phyloP scores from a whole-genome alignment of 2,329 filamentous ascomycete genomes.

The Aspergillus neoniger region DNA sequence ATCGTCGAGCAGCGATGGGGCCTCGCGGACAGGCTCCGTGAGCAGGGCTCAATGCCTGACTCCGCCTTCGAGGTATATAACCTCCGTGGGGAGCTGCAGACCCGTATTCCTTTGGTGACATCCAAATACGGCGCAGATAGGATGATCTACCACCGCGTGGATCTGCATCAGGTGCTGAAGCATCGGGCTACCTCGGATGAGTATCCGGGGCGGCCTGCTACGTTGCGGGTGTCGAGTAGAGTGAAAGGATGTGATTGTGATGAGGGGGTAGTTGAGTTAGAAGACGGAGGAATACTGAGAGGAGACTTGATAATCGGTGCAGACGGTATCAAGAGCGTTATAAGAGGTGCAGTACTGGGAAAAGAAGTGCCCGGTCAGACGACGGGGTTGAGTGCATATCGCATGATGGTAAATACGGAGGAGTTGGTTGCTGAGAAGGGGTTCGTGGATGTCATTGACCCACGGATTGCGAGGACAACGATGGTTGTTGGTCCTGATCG shows the following conservation, averaged over 20 bases:
- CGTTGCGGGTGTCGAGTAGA: not conserved
- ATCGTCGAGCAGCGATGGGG: constrained; percentile 9
- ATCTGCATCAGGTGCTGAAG: constrained; percentile 28
- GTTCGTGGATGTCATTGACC: constrained; percentile 37
- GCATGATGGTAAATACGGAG: not conserved
- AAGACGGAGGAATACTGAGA: constrained; percentile 17
- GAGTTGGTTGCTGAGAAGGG: constrained; percentile 9
- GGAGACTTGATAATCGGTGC: constrained; percentile 33
- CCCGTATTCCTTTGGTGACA: constrained; percentile 19
- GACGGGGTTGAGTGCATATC: not conserved
- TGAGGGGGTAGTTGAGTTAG: constrained; percentile 10
- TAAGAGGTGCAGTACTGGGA: constrained; percentile 3
- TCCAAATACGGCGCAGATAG: constrained; percentile 25
- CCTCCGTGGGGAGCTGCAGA: constrained; percentile 23
- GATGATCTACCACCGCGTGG: constrained; percentile 25
- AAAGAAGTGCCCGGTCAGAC: not conserved
- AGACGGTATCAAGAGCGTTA: constrained; percentile 28
- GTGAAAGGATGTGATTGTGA: constrained; percentile 1
- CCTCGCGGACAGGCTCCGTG: not conserved
- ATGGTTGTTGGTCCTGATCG: constrained; percentile 50
- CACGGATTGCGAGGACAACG: constrained; percentile 44
- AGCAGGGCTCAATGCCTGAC: constrained; percentile 18
- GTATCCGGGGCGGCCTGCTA: not conserved
- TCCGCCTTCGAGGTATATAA: constrained; percentile 29
- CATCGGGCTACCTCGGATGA: not conserved